Evolutionary conservation across 805 yeast genomes (phyloP), one percentile per base, ranked within the genome.

Genomic region (Saturnispora sanitii): DNA sequence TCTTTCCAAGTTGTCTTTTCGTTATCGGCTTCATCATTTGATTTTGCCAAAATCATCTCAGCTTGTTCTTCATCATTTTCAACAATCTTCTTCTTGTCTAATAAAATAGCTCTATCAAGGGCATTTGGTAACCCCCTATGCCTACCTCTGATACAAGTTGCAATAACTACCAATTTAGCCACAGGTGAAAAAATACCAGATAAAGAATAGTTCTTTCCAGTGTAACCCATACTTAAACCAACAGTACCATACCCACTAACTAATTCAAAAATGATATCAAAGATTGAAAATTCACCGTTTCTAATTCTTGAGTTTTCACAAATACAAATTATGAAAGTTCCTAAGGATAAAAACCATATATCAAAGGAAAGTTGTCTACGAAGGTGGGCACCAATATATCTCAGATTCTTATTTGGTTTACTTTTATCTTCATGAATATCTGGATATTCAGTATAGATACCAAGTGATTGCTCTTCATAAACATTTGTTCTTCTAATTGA

Each of bases 231-330:
- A 4, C 95, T 83, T 45, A 92, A 61, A 0, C 98, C 98, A 37
- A 90, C 97, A 0, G 96, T 88, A 58, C 97, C 96, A 61, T 92
- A 94, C 0, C 97, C 97, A 49, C 94, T 81, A 5, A 86, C 83
- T 45, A 87, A 77, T 55, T 92, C 98, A 61, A 90, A 92, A 52
- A 92, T 62, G 3, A 84, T 67, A 4, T 73, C 65, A 58, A 90
- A 90, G 16, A 85, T 73, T 6, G 76, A 68, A 53, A 87, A 85
- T 12, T 67, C 64, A 4, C 63, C 54, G 38, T 68, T 66, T 38
- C 62, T 51, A 23, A 88, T 65, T 49, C 72, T 75, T 4, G 66
- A 62, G 15, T 90, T 83, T 55, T 92, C 98, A 37, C 85, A 82
- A 42, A 92, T 79, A 53, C 96, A 84, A 29, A 90, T 77, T 33